Evolutionary conservation across 306 rosid genomes (phyloP).

Genomic region (Cucumis cinereus): DNA sequence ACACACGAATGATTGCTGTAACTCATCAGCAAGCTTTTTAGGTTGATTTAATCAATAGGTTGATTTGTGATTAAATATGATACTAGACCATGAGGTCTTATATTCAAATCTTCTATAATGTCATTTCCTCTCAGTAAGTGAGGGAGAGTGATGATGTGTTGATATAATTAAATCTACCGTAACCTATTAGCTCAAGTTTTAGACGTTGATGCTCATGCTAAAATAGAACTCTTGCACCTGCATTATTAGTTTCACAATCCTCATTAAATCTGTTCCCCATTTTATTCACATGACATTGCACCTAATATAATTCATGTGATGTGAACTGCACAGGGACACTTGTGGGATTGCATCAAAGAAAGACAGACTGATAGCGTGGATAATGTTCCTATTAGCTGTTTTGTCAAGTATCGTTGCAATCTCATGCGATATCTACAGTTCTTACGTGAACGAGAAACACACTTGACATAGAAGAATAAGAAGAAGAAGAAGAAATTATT

Average conservation of each 20-base stretch:
- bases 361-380: constrained; percentile 38
- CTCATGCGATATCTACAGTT: constrained; percentile 42
- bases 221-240: neutral
- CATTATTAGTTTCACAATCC: neutral
- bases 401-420: constrained; percentile 52
- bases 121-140: too few species aligned
- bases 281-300: neutral
- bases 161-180: too few species aligned
- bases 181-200: too few species aligned
- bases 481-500: neutral
- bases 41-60: too few species aligned
- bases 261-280: neutral
- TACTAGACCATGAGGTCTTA: too few species aligned
- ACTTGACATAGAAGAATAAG: constrained; percentile 1
- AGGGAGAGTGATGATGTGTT: too few species aligned
- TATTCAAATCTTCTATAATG: too few species aligned
- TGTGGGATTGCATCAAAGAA: constrained; percentile 49
- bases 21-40: too few species aligned
- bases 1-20: neutral
- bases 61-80: too few species aligned
- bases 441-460: constrained; percentile 15
- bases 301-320: too few species aligned
- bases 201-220: neutral
- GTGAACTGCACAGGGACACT: constrained; percentile 32
- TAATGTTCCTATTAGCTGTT: constrained; percentile 47